These are phyloP conservation scores for Baorangia bicolor DNA, from an alignment of 768 basidiomycete species.

Conservation along the genomic window DNA sequence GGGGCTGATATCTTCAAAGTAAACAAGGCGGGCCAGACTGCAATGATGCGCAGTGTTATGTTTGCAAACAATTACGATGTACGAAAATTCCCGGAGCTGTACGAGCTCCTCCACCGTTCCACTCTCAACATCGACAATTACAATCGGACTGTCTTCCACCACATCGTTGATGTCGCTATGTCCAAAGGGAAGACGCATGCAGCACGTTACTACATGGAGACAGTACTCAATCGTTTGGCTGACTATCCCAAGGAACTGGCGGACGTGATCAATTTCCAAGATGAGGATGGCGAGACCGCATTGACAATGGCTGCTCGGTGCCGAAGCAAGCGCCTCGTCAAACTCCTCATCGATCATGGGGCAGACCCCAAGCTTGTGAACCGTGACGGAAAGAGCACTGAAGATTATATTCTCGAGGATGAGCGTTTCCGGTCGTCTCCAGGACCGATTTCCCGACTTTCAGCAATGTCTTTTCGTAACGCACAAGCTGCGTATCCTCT, in stretches of 20 bases:
- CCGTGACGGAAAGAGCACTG: constrained; percentile 92
- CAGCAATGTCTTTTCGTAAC: constrained; percentile 72
- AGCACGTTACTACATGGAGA: constrained; percentile 98
- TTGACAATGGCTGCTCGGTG: constrained; percentile 95
- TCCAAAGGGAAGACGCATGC: constrained; percentile 98
- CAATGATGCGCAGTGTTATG: constrained; percentile 98
- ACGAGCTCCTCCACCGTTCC: constrained; percentile 95
- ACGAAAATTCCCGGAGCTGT: constrained; percentile 96
- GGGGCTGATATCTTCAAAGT: constrained; percentile 97
- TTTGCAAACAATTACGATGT: constrained; percentile 99
- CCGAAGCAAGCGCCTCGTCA: constrained; percentile 92
- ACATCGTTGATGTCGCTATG: constrained; percentile 96
- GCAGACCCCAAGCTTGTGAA: constrained; percentile 95
- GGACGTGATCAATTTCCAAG: constrained; percentile 98
- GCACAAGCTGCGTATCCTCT: constrained; percentile 51
- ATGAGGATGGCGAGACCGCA: constrained; percentile 98
- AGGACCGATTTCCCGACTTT: constrained; percentile 63
- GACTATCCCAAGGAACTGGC: constrained; percentile 96
- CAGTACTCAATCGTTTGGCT: constrained; percentile 78
- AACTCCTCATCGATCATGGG: constrained; percentile 92
- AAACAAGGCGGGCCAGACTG: constrained; percentile 95
- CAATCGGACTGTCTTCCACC: constrained; percentile 97
- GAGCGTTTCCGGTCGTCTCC: constrained; percentile 95
- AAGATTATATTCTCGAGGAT: constrained; percentile 98
- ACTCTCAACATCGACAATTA: constrained; percentile 98